Evolutionary conservation across 129 eudicot genomes (phyloP), one percentile per base, ranked within the genome.

Genomic region (Oenanthe sinensis): DNA sequence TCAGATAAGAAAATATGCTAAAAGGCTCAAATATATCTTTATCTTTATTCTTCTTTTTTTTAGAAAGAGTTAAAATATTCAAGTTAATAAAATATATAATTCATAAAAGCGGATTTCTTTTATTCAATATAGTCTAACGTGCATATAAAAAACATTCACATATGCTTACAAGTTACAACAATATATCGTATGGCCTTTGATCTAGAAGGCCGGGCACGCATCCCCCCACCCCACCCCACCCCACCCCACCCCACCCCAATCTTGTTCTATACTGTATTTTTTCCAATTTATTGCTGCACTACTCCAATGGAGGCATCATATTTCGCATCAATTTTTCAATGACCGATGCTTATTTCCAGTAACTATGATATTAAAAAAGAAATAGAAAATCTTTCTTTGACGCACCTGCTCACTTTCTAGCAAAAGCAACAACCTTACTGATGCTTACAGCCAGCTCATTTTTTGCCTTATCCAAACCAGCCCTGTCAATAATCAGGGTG

Each of bases 391-490:
- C 20, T 73, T 73, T 37, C n/a, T 13, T 6, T 71, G 40, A 43
- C 68, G 11, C 28, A 77, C 28, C 7, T n/a, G 12, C 69, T 89
- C 86, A 94, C 85, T 88, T 94, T 79, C 85, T 83, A 44, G 81
- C 90, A 81, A 94, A 94, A 28, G 88, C 79, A 68, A 94, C 74
- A 3, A 97, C 98, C 83, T 94, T 94, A 65, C 87, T 82, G 15
- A 94, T 94, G 88, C 98, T 94, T 75, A 75, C 88, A 20, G 84
- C 88, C 77, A 94, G 79, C 87, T 94, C 98, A 60, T 87, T 87
- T 88, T 91, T 91, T 44, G 98, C 97, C 87, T 85, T 90, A 79
- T 90, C 97, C 86, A 94, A 81, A n/a, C 97, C 94, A 79, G 68
- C 86, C 90, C 98, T 91, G 85, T 40, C 17, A 81, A 68, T 22